Conservation (phyloP, 2,329 filamentous ascomycete genomes). For the Verticillium albo-atrum region DNA sequence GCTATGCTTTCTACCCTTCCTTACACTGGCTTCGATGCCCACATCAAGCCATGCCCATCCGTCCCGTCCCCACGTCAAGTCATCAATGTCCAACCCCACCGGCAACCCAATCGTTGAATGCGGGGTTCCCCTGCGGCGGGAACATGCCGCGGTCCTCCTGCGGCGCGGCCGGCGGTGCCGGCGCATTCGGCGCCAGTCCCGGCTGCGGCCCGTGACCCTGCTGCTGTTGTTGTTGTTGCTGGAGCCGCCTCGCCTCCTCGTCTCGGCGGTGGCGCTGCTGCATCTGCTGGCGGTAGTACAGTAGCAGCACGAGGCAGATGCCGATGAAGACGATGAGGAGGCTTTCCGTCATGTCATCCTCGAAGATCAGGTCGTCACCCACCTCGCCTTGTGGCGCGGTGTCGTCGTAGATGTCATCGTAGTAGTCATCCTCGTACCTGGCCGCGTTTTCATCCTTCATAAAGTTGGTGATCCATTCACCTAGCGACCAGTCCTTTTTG, state of each 20-base stretch:
- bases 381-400: slow-evolving; percentile 53
- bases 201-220: slow-evolving; percentile 6
- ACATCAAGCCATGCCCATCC: neutral
- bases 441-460: slow-evolving; percentile 55
- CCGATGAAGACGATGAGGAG: slow-evolving; percentile 77
- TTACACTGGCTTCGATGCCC: neutral
- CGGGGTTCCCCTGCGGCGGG: slow-evolving; percentile 60
- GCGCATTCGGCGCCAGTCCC: slow-evolving; percentile 11
- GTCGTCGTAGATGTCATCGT: slow-evolving; percentile 52
- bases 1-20: neutral
- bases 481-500: slow-evolving; percentile 70
- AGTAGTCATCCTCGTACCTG: slow-evolving; percentile 56
- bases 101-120: slow-evolving; percentile 60
- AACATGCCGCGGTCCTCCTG: slow-evolving; percentile 22
- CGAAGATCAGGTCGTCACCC: neutral
- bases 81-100: slow-evolving; percentile 58
- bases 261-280: slow-evolving; percentile 50
- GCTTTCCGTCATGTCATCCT: slow-evolving; percentile 75
- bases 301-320: slow-evolving; percentile 66
- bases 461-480: slow-evolving; percentile 85
- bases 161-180: slow-evolving; percentile 24
- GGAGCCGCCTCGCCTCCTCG: slow-evolving; percentile 29
- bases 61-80: neutral
- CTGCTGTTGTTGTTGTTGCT: slow-evolving; percentile 18
- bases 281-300: slow-evolving; percentile 75